Evolutionary conservation across 768 basidiomycete genomes (phyloP).

Genomic region (Postia placenta): DNA sequence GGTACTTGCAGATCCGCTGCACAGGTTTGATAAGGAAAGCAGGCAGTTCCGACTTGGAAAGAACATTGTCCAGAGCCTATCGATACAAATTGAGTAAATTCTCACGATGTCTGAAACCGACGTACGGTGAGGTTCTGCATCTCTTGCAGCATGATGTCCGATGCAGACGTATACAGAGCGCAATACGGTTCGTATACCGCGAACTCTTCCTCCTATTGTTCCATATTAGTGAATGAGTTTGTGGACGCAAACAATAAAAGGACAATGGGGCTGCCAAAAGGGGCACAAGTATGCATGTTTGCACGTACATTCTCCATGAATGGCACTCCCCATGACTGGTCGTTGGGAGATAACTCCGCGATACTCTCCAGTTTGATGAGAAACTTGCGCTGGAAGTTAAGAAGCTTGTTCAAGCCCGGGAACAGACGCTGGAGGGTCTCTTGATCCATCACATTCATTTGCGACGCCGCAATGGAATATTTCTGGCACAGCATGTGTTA

Average conservation of each 20-base stretch:
- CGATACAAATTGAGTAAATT: slow-evolving; percentile 21
- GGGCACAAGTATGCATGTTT: slow-evolving; percentile 26
- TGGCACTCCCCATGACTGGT: slow-evolving; percentile 82
- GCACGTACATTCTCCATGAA: slow-evolving; percentile 78
- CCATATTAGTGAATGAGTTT: slow-evolving; percentile 22
- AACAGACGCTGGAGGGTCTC: slow-evolving; percentile 96
- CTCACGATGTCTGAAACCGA: slow-evolving; percentile 5
- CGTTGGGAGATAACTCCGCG: slow-evolving; percentile 74
- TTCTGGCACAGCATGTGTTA: slow-evolving; percentile 49
- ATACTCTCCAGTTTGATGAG: slow-evolving; percentile 85
- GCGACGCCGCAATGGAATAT: slow-evolving; percentile 81
- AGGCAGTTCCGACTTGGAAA: slow-evolving; percentile 87
- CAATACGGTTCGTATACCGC: slow-evolving; percentile 94
- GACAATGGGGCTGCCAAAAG: slow-evolving; percentile 39
- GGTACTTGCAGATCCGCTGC: slow-evolving; percentile 98
- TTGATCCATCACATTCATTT: slow-evolving; percentile 81
- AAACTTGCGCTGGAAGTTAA: slow-evolving; percentile 95
- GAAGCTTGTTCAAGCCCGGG: slow-evolving; percentile 87
- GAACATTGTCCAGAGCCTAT: slow-evolving; percentile 75
- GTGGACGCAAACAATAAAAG: slow-evolving; percentile 24
- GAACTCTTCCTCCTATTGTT: slow-evolving; percentile 92
- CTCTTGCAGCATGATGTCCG: slow-evolving; percentile 42
- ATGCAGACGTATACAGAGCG: slow-evolving; percentile 51
- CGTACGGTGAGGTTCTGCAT: slow-evolving; percentile 77
- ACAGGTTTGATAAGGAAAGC: slow-evolving; percentile 98